Conservation (phyloP, 225 moss, liverwort and hornwort species). For the Pleurozium schreberi region DNA sequence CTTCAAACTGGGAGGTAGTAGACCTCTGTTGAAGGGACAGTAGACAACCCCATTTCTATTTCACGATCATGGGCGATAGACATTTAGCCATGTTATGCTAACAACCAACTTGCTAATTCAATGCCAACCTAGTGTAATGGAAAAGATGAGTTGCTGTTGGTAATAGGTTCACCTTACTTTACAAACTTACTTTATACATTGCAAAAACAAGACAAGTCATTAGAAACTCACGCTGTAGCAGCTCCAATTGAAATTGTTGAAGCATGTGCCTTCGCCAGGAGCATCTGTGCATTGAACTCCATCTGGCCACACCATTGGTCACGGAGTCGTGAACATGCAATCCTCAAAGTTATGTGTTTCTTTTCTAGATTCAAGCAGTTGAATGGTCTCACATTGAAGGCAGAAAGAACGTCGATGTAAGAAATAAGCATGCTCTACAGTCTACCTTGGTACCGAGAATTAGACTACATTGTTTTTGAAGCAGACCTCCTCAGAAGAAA, state of each 20-base stretch:
- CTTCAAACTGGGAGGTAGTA: background rate
- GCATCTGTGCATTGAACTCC: conserved; percentile 48
- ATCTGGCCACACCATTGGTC: conserved; percentile 30
- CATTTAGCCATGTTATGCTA: background rate
- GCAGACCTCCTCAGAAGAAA: conserved; percentile 79
- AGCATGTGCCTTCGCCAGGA: conserved; percentile 72
- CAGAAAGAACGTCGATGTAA: background rate
- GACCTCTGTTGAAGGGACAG: background rate
- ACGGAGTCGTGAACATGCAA: background rate
- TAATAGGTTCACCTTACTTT: background rate
- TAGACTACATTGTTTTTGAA: conserved; percentile 28
- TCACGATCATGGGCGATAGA: background rate
- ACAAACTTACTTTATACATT: background rate
- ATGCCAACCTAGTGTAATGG: background rate
- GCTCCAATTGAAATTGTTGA: conserved; percentile 72
- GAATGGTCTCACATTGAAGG: background rate
- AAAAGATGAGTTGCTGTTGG: background rate
- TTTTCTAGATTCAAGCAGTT: background rate
- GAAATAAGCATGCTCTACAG: background rate
- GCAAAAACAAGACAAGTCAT: background rate
- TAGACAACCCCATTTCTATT: background rate
- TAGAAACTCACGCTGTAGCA: conserved; percentile 74
- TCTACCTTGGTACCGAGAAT: conserved; percentile 29
- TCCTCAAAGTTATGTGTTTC: background rate
- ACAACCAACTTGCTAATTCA: background rate